Percentiles rank a stretch among this genome's conserved stretches.
Evolutionary conservation across 257 asterid species (phyloP).

Genomic region (Solanum dulcamara): DNA sequence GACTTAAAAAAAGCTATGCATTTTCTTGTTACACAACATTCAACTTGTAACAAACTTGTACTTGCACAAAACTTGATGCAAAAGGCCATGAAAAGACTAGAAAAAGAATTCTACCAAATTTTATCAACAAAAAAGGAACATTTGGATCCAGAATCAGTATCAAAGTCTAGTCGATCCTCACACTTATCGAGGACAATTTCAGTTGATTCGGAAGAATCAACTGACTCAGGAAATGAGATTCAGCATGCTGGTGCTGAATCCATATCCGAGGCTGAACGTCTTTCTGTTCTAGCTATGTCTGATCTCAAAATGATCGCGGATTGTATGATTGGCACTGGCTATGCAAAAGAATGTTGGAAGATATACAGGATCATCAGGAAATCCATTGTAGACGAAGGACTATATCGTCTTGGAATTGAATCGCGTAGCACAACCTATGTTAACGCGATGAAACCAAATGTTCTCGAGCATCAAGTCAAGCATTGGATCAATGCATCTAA

Average conservation of each 20-base stretch:
- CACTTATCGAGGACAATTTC: conserved; percentile 18
- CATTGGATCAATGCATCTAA: conserved; percentile 39
- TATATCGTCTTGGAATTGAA: conserved; percentile 38
- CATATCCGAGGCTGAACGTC: conserved; percentile 18
- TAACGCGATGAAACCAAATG: conserved; percentile 22
- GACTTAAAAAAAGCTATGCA: conserved; percentile 49
- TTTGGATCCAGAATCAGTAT: conserved; percentile 43
- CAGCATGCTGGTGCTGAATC: conserved; percentile 2
- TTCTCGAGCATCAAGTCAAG: conserved; percentile 24
- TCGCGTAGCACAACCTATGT: conserved; percentile 22
- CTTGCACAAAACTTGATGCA: conserved; percentile 49
- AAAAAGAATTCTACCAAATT: conserved; percentile 44
- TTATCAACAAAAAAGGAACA: conserved; percentile 30
- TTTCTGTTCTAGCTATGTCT: conserved; percentile 23
- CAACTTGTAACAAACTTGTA: conserved; percentile 32
- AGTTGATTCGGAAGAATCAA: conserved; percentile 22
- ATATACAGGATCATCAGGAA: conserved; percentile 36
- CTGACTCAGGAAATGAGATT: conserved; percentile 1
- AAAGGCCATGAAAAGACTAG: conserved; percentile 46
- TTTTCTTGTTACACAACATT: conserved; percentile 20
- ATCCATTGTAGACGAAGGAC: conserved; percentile 46
- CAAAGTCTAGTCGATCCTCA: conserved; percentile 27
- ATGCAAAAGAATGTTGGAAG: conserved; percentile 47
- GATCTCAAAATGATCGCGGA: conserved; percentile 52
- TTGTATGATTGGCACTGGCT: conserved; percentile 53